Evolutionary conservation across 192 early-diverging fungal species (phyloP), one percentile per base, ranked within the genome.

Genomic region (Mortierella antarctica): DNA sequence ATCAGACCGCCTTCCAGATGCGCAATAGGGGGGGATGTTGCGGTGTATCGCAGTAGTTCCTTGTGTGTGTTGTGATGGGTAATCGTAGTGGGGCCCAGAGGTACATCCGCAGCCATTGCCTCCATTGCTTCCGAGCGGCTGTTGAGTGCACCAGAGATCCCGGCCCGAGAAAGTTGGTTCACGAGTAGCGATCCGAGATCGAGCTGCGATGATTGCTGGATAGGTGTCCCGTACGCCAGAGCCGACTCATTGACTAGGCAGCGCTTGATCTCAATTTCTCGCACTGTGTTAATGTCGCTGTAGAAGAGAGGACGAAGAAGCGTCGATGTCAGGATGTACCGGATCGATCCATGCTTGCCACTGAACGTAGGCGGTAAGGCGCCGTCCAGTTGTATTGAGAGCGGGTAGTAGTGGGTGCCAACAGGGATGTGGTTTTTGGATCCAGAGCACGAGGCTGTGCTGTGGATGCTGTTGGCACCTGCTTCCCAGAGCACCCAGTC

Each of bases 311-410:
- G 83, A 0, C 86, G 82, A 17, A 80, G 71, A 17, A 87, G 57
- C 8, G 69, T 62, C 11, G 82, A 73, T 3, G 71, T 69, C 15
- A 87, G 60, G 42, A 77, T 81, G 51, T 87, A 87, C 7, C 82
- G 73, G 21, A 87, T 82, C 15, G 83, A 85, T 8, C 86, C 86
- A 61, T 82, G 80, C 55, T 83, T 87, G 20, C 84, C 84, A 41
- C 72, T 69, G 59, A 84, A 87, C 5, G 78, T 82, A 10, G 84
- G 78, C 10, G 86, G 86, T 14, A 87, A 45, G 0, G 78, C 77
- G 4, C 77, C 77, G 14, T 80, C 77, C 23, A 80, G 52, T 14
- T 72, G 77, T 45, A 80, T 80, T 45, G 77, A 80, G 44, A 80
- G 65, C n/a, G 77, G 77, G 6, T 72, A 80, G 49, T 80, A 80